Percentiles rank a stretch among this genome's conserved stretches.
Conservation (phyloP, 345 rosid genomes). For the Atalantia buxifolia region DNA sequence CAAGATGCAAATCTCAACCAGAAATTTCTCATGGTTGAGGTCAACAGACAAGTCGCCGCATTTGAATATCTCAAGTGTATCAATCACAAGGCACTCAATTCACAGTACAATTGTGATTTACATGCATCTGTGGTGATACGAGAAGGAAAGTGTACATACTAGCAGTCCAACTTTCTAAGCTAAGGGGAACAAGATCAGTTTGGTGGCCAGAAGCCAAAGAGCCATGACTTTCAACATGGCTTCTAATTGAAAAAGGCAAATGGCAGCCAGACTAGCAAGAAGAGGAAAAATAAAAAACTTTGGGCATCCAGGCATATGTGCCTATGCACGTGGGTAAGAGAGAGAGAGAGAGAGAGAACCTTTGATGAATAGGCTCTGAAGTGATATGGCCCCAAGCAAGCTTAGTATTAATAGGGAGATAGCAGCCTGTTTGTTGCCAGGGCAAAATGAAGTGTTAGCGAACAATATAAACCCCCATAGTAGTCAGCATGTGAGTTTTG, state of each 20-base stretch:
- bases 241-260: background rate
- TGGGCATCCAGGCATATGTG: background rate
- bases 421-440: conserved; percentile 52
- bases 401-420: conserved; percentile 47
- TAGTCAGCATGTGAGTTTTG: background rate
- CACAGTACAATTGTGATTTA: background rate
- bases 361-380: conserved; percentile 51
- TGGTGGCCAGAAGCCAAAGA: background rate
- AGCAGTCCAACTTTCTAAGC: background rate
- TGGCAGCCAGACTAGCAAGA: background rate
- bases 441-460: conserved; percentile 5
- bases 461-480: background rate
- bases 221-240: background rate
- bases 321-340: background rate
- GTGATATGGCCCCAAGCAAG: conserved; percentile 59
- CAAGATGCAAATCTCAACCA: background rate
- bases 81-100: background rate
- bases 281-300: background rate
- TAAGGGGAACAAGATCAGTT: background rate
- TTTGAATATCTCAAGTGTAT: background rate
- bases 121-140: background rate
- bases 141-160: background rate
- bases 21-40: background rate
- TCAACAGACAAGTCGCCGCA: background rate
- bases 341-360: conserved; percentile 33